Evolutionary conservation across 176 grass and related monocot species (phyloP), one percentile per base, ranked within the genome.

Genomic region (Hordeum marinum): DNA sequence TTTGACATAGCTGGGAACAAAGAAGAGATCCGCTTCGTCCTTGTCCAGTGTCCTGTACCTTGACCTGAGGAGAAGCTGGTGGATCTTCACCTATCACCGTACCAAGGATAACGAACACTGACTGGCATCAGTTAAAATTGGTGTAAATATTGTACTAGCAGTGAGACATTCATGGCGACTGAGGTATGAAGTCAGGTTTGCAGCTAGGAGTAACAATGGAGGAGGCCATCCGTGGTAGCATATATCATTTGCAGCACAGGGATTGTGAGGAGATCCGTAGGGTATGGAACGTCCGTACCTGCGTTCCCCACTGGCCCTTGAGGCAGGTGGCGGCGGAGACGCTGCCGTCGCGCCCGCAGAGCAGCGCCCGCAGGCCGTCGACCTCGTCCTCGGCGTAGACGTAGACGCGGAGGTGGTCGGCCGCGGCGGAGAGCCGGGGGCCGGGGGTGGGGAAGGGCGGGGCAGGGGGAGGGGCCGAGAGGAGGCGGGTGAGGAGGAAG

Each of bases 281-380:
- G 77, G 77, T 1, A 2, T 3, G n/a, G 36, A 27, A 26, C 36
- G 71, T 11, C 6, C 73, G 42, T 45, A 95, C 96, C 88, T 98
- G 93, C 17, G 96, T 98, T 32, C 93, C 96, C 96, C 96, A 98
- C 75, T 98, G 96, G 31, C 93, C 96, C 91, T 99, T 99, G 76
- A 94, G 59, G 91, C 96, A 99, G 58, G 88, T 85, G 14, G 91
- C 85, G 4, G 85, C 69, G 42, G 85, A 32, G 88, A 98, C 80
- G 27, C 36, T 40, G 76, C 64, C 78, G 50, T 95, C 88, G 34
- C 88, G 89, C 23, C 96, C 93, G 40, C 88, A 86, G 40, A 98
- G 90, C 46, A 98, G 90, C 75, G 72, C 82, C 76, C 86, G 87
- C 64, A 98, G 89, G 43, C 91, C 93, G 35, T 89, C 86, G 54